These are phyloP conservation scores for Boletus speciosus DNA, from an alignment of 768 basidiomycete species.

Conservation along the genomic window DNA sequence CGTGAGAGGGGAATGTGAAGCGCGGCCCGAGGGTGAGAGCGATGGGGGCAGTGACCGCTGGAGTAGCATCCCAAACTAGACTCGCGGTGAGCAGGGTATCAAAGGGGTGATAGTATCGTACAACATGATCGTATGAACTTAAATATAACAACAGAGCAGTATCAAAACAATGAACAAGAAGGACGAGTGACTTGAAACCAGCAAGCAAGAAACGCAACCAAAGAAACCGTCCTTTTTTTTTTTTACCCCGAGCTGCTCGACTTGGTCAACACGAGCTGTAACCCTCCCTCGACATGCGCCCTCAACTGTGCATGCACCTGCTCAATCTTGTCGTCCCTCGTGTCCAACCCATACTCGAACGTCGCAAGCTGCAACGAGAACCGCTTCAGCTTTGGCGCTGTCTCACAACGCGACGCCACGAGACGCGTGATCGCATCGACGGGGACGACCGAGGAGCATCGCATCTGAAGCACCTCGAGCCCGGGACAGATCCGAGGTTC, in stretches of 20 bases:
- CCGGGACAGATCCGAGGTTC: constrained; percentile 17
- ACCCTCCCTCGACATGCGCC: constrained; percentile 20
- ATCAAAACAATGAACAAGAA: not conserved
- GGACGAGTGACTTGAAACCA: not conserved
- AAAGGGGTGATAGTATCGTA: not conserved
- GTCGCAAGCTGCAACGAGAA: constrained; percentile 26
- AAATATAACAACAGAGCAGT: not conserved
- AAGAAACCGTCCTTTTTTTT: not conserved
- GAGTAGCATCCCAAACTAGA: no score
- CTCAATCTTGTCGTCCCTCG: constrained; percentile 26
- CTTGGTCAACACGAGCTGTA: constrained; percentile 25
- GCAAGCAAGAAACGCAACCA: not conserved
- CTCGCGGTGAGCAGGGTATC: no score
- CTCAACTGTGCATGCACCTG: constrained; percentile 12
- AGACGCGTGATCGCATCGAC: constrained; percentile 21
- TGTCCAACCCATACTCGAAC: constrained; percentile 30
- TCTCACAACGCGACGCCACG: constrained; percentile 23
- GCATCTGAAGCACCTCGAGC: constrained; percentile 23
- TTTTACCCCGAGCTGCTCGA: constrained; percentile 11
- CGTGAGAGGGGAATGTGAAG: no score
- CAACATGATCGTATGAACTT: not conserved
- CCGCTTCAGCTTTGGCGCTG: constrained; percentile 9
- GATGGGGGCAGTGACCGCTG: no score
- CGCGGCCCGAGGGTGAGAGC: no score
- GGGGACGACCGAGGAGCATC: constrained; percentile 24